These are phyloP conservation scores for Fusarium falciforme DNA, from an alignment of 2,329 filamentous ascomycete genomes.

Conservation along the genomic window DNA sequence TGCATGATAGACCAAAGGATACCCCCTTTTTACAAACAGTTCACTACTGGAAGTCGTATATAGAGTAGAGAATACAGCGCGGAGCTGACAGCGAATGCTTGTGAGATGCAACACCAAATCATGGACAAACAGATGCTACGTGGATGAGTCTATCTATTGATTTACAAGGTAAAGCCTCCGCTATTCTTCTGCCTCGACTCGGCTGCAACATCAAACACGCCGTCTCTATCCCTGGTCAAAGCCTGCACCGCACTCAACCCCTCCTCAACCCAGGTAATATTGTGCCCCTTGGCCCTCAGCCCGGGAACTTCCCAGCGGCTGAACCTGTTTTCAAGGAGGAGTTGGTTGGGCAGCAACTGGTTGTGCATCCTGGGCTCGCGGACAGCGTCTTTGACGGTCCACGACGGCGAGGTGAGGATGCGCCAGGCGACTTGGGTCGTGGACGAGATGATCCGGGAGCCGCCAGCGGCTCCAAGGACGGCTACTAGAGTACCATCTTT, in stretches of 20 bases:
- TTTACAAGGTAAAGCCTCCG: conserved; percentile 66
- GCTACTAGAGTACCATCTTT: conserved; percentile 74
- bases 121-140: neutral
- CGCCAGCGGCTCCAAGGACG: conserved; percentile 80
- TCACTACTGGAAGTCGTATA: conserved; percentile 15
- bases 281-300: conserved; percentile 74
- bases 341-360: conserved; percentile 79
- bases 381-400: conserved; percentile 72
- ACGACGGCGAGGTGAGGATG: conserved; percentile 69
- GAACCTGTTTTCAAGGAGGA: conserved; percentile 76
- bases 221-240: conserved; percentile 64
- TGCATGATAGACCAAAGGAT: conserved; percentile 51
- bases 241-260: conserved; percentile 77
- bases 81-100: neutral
- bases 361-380: conserved; percentile 79
- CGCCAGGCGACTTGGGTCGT: conserved; percentile 81
- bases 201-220: conserved; percentile 80
- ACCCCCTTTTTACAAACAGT: conserved; percentile 45
- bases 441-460: conserved; percentile 84
- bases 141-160: neutral
- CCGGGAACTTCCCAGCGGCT: conserved; percentile 71
- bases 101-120: neutral
- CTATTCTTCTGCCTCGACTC: conserved; percentile 81
- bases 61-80: conserved; percentile 24
- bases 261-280: conserved; percentile 74